These are phyloP conservation scores for Rhodosporidiobolus odoratus DNA, from an alignment of 768 basidiomycete species.

Conservation along the genomic window DNA sequence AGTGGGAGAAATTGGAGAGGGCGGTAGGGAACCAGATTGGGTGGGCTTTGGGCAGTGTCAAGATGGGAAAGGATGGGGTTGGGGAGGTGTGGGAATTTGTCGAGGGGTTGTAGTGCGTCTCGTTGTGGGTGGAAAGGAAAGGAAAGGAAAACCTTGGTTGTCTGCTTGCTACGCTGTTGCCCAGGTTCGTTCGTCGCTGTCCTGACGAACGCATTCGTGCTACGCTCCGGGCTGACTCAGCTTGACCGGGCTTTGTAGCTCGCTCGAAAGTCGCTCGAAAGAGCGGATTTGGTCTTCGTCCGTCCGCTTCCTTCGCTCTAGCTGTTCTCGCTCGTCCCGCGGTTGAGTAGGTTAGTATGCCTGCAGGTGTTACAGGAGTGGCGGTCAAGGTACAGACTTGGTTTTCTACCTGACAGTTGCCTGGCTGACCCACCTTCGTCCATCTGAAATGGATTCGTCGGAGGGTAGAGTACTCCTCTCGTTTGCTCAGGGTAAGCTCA, in stretches of 20 bases:
- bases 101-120: constrained; percentile 12
- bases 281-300: not conserved
- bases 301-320: not conserved
- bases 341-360: not conserved
- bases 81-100: constrained; percentile 30
- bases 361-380: not conserved
- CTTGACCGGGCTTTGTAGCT: no score
- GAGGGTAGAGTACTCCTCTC: constrained; percentile 26
- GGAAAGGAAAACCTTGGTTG: not conserved
- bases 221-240: no score
- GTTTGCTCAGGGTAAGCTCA: constrained; percentile 32
- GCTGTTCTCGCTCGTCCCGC: not conserved
- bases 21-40: constrained; percentile 10
- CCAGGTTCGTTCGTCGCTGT: no score
- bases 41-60: constrained; percentile 20
- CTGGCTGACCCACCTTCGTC: no score
- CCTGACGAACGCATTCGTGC: no score
- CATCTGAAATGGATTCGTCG: not conserved
- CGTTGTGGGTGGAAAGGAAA: no score
- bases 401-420: no score
- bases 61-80: constrained; percentile 1
- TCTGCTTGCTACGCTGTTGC: not conserved
- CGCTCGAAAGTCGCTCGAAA: not conserved
- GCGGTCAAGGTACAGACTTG: constrained; percentile 4
- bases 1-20: constrained; percentile 30